Conservation (phyloP, 805 yeast species). For the Sporopachydermia lactativora region DNA sequence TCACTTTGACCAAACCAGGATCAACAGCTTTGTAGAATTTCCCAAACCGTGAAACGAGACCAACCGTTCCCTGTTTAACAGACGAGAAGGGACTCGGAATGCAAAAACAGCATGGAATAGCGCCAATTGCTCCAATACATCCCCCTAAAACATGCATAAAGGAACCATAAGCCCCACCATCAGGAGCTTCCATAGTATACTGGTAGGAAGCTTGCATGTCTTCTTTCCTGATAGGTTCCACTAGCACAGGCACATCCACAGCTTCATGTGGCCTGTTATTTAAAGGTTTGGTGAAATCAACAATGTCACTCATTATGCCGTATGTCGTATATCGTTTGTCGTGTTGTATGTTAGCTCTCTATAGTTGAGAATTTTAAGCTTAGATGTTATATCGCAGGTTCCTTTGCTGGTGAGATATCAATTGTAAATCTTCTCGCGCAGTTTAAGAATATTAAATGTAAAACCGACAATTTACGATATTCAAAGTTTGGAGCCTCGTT, state of each 20-base stretch:
- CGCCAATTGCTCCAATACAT: slow-evolving; percentile 37
- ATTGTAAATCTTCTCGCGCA: too few relatives aligned
- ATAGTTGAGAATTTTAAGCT: too few relatives aligned
- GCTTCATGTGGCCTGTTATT: too few relatives aligned
- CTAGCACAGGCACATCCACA: slow-evolving; percentile 5
- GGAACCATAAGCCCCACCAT: slow-evolving; percentile 22
- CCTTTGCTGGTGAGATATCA: too few relatives aligned
- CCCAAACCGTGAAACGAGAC: slow-evolving; percentile 53
- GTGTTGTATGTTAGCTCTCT: too few relatives aligned
- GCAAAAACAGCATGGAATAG: slow-evolving; percentile 40
- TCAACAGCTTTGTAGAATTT: slow-evolving; percentile 49
- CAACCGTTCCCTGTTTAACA: slow-evolving; percentile 56
- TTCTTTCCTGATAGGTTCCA: slow-evolving; percentile 14
- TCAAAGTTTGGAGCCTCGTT: too few relatives aligned
- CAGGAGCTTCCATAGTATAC: slow-evolving; percentile 22
- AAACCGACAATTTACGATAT: too few relatives aligned
- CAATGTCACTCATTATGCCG: too few relatives aligned
- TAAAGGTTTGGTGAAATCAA: too few relatives aligned
- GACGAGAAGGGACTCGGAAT: slow-evolving; percentile 42
- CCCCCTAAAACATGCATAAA: slow-evolving; percentile 24
- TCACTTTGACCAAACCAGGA: slow-evolving; percentile 53
- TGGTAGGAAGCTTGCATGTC: slow-evolving; percentile 20
- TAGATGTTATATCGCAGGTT: too few relatives aligned
- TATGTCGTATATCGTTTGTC: too few relatives aligned
- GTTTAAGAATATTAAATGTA: too few relatives aligned